Evolutionary conservation across 148 eudicot species (phyloP).

Genomic region (Rhododendron henanense): DNA sequence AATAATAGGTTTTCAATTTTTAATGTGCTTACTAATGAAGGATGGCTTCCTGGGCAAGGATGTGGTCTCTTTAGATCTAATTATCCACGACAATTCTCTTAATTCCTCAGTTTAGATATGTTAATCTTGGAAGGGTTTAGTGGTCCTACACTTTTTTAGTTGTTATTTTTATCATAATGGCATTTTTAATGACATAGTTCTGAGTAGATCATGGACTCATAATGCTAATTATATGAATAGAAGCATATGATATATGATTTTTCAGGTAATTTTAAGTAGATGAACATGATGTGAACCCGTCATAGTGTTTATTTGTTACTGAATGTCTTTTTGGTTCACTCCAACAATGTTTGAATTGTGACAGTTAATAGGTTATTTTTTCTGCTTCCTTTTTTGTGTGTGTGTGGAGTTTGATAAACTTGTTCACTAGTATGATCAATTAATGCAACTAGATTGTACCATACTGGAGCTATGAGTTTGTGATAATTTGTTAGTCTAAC

Average conservation of each 20-base stretch:
- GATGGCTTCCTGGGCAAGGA: not conserved
- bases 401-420: not conserved
- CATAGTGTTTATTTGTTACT: not conserved
- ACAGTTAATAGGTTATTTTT: not conserved
- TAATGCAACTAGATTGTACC: not conserved
- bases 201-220: not conserved
- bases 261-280: not conserved
- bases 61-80: not conserved
- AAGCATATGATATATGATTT: not conserved
- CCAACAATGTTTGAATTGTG: not conserved
- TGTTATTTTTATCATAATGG: not conserved
- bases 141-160: not conserved
- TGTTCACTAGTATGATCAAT: not conserved
- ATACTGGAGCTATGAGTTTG: not conserved
- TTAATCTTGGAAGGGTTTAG: not conserved
- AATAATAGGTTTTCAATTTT: not conserved
- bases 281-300: not conserved
- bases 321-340: not conserved
- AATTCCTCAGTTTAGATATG: not conserved
- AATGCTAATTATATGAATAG: not conserved
- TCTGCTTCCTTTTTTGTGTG: not conserved
- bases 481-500: not conserved
- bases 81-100: not conserved
- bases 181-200: not conserved
- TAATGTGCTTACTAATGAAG: conserved; percentile 1